These are phyloP conservation scores for Phytophthora megakarya DNA, from an alignment of 352 stramenopile genomes.

Conservation along the genomic window DNA sequence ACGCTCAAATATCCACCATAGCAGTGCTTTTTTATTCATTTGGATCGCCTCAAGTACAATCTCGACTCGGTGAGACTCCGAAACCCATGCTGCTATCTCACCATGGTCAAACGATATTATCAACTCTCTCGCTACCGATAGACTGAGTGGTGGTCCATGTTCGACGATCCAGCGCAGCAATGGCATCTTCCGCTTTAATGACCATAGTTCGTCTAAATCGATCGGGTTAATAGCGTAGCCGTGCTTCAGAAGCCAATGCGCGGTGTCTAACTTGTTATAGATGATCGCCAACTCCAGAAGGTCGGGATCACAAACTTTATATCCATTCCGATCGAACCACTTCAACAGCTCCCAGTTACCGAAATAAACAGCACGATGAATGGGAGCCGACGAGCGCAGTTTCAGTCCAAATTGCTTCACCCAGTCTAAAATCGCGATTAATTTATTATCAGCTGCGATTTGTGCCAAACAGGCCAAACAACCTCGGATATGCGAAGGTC, in stretches of 20 bases:
- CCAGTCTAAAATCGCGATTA: slow-evolving; percentile 9
- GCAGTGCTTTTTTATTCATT: not conserved
- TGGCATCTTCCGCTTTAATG: not conserved
- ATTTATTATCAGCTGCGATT: not conserved
- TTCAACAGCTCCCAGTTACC: slow-evolving; percentile 5
- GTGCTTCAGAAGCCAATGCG: not conserved
- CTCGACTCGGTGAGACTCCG: not conserved
- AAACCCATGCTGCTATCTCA: slow-evolving; percentile 1
- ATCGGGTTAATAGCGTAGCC: not conserved
- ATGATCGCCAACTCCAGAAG: not conserved
- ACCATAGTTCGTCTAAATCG: not conserved
- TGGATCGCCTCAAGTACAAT: not conserved
- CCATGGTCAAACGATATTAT: not conserved
- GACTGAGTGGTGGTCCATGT: not conserved
- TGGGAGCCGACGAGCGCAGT: not conserved
- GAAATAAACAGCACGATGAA: not conserved
- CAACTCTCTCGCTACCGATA: not conserved
- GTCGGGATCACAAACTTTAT: not conserved
- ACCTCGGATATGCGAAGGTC: not conserved
- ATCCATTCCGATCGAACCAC: slow-evolving; percentile 2
- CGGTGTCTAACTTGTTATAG: not conserved
- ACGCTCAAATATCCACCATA: slow-evolving; percentile 1
- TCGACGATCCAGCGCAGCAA: slow-evolving; percentile 5
- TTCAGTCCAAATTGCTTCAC: not conserved
- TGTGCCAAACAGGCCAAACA: not conserved